These are phyloP conservation scores for Cyberlindnera sargentensis DNA, from an alignment of 805 yeast species.

Conservation along the genomic window DNA sequence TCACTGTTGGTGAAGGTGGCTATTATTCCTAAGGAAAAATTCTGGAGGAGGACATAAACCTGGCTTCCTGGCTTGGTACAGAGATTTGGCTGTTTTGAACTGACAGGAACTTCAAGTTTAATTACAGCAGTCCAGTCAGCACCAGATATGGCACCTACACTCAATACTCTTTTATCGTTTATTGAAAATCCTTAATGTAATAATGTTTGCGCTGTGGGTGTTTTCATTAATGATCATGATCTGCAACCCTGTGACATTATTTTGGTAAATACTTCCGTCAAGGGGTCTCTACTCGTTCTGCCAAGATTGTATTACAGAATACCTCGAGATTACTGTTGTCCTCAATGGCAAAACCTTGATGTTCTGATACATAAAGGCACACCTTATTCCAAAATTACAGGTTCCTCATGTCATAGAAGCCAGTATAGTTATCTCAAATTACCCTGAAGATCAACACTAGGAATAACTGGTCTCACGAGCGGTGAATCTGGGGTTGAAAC, in stretches of 20 bases:
- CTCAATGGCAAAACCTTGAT: too few species aligned
- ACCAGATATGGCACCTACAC: constrained; percentile 32
- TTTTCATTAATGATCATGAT: constrained; percentile 52
- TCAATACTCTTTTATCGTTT: constrained; percentile 34
- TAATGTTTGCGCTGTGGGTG: constrained; percentile 53
- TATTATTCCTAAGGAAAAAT: constrained; percentile 34
- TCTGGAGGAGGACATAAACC: constrained; percentile 33
- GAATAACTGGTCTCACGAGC: too few species aligned
- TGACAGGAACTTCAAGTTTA: constrained; percentile 29
- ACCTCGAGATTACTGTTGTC: constrained; percentile 42
- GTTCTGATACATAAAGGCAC: too few species aligned
- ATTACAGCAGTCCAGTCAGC: constrained; percentile 27
- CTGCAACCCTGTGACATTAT: constrained; percentile 48
- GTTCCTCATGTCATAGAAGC: too few species aligned
- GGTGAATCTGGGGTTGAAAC: too few species aligned
- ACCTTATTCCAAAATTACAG: too few species aligned
- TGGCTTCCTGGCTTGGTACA: constrained; percentile 32
- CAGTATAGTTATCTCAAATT: too few species aligned
- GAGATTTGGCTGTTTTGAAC: constrained; percentile 35
- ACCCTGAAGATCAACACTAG: too few species aligned
- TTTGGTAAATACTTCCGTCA: constrained; percentile 38
- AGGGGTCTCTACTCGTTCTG: constrained; percentile 28
- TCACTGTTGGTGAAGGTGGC: constrained; percentile 58
- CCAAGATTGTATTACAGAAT: constrained; percentile 45
- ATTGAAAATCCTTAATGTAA: constrained; percentile 21